Percentiles rank a stretch among this genome's conserved stretches.
Evolutionary conservation across 495 filamentous ascomycete species (phyloP).

Genomic region (Penicillium canariense): DNA sequence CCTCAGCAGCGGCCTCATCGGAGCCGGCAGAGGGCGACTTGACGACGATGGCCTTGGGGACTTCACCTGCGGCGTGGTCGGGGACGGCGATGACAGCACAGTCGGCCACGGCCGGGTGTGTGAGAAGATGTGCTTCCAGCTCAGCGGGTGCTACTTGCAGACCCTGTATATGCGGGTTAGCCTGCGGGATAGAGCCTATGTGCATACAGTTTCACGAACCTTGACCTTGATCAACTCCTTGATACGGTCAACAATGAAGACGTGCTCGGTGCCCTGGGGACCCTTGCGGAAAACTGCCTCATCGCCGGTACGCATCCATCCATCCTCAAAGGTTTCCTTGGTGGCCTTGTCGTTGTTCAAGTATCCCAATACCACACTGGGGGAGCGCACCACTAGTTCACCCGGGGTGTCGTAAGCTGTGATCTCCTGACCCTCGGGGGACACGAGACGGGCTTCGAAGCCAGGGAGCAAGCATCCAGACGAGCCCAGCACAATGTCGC

Average conservation of each 20-base stretch:
- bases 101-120: constrained; percentile 77
- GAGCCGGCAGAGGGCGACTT: constrained; percentile 59
- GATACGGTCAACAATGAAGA: constrained; percentile 82
- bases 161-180: constrained; percentile 49
- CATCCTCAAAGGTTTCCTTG: constrained; percentile 72
- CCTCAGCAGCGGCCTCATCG: constrained; percentile 58
- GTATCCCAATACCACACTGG: constrained; percentile 78
- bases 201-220: constrained; percentile 43
- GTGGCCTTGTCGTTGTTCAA: constrained; percentile 82
- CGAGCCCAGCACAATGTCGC: constrained; percentile 70
- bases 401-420: constrained; percentile 73
- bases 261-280: constrained; percentile 67
- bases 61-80: constrained; percentile 72
- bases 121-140: constrained; percentile 83
- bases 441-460: constrained; percentile 65
- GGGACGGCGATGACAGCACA: constrained; percentile 80
- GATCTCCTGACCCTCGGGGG: constrained; percentile 72
- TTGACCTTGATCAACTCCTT: constrained; percentile 96
- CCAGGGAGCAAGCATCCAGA: constrained; percentile 71
- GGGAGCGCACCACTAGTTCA: constrained; percentile 74
- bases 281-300: constrained; percentile 68
- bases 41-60: constrained; percentile 85
- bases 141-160: constrained; percentile 91
- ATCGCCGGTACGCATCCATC: constrained; percentile 85
- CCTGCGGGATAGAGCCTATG: background rate